phyloP scores from a whole-genome alignment of 2,329 filamentous ascomycete species.

The Massarina eburnea region DNA sequence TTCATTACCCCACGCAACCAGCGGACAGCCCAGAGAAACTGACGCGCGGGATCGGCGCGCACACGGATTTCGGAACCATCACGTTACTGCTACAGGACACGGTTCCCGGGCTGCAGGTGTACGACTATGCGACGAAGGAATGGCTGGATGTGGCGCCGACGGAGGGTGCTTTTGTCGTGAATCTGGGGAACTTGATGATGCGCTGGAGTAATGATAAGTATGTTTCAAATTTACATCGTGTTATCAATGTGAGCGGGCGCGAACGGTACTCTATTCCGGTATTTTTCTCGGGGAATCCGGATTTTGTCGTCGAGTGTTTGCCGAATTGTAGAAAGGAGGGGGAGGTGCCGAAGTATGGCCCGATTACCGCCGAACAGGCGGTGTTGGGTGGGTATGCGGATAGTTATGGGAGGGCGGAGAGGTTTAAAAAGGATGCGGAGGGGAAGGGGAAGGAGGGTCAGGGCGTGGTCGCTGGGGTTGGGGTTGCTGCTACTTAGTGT shows the following conservation, averaged over 20 bases:
- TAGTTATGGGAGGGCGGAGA: slow-evolving; percentile 48
- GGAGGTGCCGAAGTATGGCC: slow-evolving; percentile 47
- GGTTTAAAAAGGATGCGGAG: slow-evolving; percentile 44
- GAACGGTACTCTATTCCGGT: slow-evolving; percentile 48
- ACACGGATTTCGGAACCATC: slow-evolving; percentile 44
- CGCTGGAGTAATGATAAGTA: slow-evolving; percentile 47
- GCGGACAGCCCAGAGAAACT: slow-evolving; percentile 40
- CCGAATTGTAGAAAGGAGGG: slow-evolving; percentile 44
- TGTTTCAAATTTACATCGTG: slow-evolving; percentile 46
- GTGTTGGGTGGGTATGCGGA: slow-evolving; percentile 46
- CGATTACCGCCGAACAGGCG: slow-evolving; percentile 48
- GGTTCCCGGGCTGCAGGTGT: slow-evolving; percentile 64
- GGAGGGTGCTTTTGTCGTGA: slow-evolving; percentile 77
- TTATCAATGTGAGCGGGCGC: slow-evolving; percentile 44
- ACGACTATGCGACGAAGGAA: slow-evolving; percentile 66
- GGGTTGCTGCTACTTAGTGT: slow-evolving; percentile 22
- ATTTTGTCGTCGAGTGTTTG: slow-evolving; percentile 47
- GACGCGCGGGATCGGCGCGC: slow-evolving; percentile 44
- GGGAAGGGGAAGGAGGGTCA: slow-evolving; percentile 15
- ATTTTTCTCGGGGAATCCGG: slow-evolving; percentile 49
- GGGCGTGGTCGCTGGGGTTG: slow-evolving; percentile 6
- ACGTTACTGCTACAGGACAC: slow-evolving; percentile 44
- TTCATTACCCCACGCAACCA: slow-evolving; percentile 48
- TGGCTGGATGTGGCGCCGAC: slow-evolving; percentile 82
- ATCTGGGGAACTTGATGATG: slow-evolving; percentile 64